These are phyloP conservation scores for Globisporangium iwayamae DNA, from an alignment of 352 stramenopile species.

Conservation along the genomic window DNA sequence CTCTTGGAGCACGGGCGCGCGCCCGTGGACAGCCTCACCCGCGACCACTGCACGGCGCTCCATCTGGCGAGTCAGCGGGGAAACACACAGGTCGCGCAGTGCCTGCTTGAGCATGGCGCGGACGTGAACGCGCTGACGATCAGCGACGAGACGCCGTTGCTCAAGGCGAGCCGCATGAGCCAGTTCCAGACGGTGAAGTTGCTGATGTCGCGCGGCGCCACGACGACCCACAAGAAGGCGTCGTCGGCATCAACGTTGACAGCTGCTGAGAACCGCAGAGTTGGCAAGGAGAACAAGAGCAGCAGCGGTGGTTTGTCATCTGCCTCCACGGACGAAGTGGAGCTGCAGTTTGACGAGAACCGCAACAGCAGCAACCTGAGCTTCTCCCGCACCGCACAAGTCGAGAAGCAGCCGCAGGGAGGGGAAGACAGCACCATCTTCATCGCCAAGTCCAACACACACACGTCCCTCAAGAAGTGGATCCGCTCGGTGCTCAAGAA, in stretches of 20 bases:
- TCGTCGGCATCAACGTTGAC: background rate
- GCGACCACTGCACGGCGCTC: conserved; percentile 63
- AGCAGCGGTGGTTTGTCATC: background rate
- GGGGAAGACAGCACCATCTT: conserved; percentile 37
- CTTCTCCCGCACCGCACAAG: conserved; percentile 22
- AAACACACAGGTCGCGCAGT: conserved; percentile 65
- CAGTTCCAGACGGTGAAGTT: conserved; percentile 77
- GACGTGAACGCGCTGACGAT: conserved; percentile 61
- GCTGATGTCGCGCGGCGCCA: conserved; percentile 51
- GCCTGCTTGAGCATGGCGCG: conserved; percentile 64
- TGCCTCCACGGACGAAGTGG: conserved; percentile 22
- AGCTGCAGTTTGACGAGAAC: conserved; percentile 17
- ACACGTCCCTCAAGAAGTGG: conserved; percentile 70
- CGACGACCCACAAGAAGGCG: conserved; percentile 19
- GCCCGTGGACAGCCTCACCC: conserved; percentile 50
- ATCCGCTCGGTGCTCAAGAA: conserved; percentile 62
- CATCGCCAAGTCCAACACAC: conserved; percentile 66
- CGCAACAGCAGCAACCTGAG: conserved; percentile 20
- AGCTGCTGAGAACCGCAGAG: conserved; percentile 16
- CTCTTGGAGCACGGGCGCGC: conserved; percentile 47
- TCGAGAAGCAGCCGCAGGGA: conserved; percentile 23
- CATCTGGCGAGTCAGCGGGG: conserved; percentile 77
- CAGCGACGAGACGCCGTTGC: conserved; percentile 60
- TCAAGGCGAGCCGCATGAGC: conserved; percentile 83
- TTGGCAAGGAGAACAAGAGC: conserved; percentile 20